Conservation (phyloP, 345 rosid species). For the Dimocarpus longan region DNA sequence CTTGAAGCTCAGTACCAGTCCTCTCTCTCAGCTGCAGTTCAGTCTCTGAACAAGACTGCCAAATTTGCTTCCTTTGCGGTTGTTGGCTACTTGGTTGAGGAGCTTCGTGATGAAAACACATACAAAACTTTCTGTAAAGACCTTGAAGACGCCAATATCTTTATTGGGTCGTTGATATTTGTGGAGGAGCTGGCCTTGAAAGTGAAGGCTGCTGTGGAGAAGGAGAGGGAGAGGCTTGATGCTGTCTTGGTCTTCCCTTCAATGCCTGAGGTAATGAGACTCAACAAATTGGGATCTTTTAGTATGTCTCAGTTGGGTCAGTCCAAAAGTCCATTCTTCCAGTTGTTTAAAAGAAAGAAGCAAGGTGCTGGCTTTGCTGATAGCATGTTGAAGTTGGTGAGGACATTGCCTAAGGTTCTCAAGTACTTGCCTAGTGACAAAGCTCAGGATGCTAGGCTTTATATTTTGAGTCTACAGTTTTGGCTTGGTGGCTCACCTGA, state of each 20-base stretch:
- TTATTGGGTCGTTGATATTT: conserved; percentile 92
- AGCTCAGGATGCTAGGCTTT: conserved; percentile 98
- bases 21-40: conserved; percentile 82
- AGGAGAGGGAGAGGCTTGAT: conserved; percentile 88
- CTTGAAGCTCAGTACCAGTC: conserved; percentile 99
- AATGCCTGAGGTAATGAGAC: conserved; percentile 99
- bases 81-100: conserved; percentile 97
- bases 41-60: conserved; percentile 60
- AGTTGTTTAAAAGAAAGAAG: conserved; percentile 92
- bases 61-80: conserved; percentile 70
- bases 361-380: conserved; percentile 96
- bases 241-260: conserved; percentile 98
- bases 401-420: conserved; percentile 94
- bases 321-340: conserved; percentile 89
- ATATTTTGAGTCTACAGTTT: conserved; percentile 93
- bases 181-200: conserved; percentile 94
- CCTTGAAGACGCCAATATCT: conserved; percentile 86
- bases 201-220: conserved; percentile 91
- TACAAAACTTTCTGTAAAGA: conserved; percentile 83
- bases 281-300: conserved; percentile 93
- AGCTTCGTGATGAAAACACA: conserved; percentile 73
- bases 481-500: conserved; percentile 99
- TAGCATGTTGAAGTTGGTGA: conserved; percentile 90
- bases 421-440: conserved; percentile 97
- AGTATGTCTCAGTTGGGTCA: conserved; percentile 98